These are phyloP conservation scores for Iris pallida DNA, from an alignment of 116 monocot species.

Conservation along the genomic window DNA sequence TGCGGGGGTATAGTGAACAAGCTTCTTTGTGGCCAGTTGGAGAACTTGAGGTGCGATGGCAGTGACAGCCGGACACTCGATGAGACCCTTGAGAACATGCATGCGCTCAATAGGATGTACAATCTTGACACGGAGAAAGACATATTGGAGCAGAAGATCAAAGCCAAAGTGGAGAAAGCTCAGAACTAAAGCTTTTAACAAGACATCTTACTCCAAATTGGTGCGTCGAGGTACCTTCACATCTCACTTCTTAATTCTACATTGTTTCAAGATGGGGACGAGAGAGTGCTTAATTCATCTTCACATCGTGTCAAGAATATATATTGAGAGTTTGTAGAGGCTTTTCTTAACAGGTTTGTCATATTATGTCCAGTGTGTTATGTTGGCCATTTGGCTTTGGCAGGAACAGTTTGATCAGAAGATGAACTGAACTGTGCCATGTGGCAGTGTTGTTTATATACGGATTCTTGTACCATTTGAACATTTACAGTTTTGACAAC, in stretches of 20 bases:
- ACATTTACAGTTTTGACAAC: background rate
- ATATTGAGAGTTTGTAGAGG: background rate
- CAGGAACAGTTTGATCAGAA: background rate
- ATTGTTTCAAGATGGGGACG: background rate
- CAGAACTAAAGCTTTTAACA: background rate
- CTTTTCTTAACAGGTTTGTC: background rate
- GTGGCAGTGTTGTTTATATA: background rate
- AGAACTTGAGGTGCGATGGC: constrained; percentile 14
- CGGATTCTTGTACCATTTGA: background rate
- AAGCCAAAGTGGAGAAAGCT: constrained; percentile 16
- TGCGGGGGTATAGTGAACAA: constrained; percentile 10
- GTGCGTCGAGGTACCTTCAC: background rate
- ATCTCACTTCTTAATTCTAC: background rate
- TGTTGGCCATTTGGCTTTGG: constrained; percentile 5
- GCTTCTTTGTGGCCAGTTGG: constrained; percentile 10
- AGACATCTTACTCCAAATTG: background rate
- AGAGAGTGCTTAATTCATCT: background rate
- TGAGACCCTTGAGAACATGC: constrained; percentile 15
- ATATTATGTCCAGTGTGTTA: background rate
- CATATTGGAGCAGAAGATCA: constrained; percentile 17
- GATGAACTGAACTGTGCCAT: background rate
- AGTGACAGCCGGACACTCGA: constrained; percentile 14
- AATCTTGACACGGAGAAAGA: constrained; percentile 14
- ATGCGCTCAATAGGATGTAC: constrained; percentile 16
- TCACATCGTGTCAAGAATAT: background rate